Evolutionary conservation across 805 yeast genomes (phyloP), one percentile per base, ranked within the genome.

Genomic region (Ogataea haglerorum): DNA sequence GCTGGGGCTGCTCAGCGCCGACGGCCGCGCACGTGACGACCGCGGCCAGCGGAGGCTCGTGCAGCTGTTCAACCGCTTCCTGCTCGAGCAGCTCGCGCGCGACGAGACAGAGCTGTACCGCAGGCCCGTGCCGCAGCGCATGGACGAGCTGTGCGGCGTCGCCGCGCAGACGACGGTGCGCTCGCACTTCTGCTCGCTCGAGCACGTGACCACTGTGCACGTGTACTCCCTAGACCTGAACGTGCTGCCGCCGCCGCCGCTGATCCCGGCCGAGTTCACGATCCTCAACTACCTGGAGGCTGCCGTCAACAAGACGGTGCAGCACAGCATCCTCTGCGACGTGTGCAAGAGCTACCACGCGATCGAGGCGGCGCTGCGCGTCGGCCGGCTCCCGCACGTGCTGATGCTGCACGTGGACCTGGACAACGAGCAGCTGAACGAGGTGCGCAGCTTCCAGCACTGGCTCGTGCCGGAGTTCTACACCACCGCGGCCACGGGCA

Each of bases 391-490:
- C 21, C 89, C 95, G 0, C 80, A 83, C 1, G 68, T 86, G 9
- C 57, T 88, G 23, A 70, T 82, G 2, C 61, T 85, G 34, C 85
- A 85, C 49, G 52, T 85, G 14, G 70, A 76, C 36, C 63, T 85
- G 36, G 58, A 69, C 14, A 72, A 72, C 30, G 74, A 73, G 19
- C 86, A 82, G 40, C 70, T 77, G 67, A 69, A 69, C 30, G 61
- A 66, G 25, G 70, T 81, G 4, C 70, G 76, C 42, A 57, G 65
- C 36, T 68, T 67, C 21, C 68, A 69, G 35, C 70, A 73, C 22
- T 82, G 90, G 89, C 58, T 84, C 2, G 72, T 73, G 9, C 76
- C 79, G 2, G 81, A 73, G 46, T 83, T 83, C 56, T 80, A 72
- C 52, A 48, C 55, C 5, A 47, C 51, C 15, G 32, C 62, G 2